phyloP scores from a whole-genome alignment of 208 protist species.

The Strigomonas culicis region DNA sequence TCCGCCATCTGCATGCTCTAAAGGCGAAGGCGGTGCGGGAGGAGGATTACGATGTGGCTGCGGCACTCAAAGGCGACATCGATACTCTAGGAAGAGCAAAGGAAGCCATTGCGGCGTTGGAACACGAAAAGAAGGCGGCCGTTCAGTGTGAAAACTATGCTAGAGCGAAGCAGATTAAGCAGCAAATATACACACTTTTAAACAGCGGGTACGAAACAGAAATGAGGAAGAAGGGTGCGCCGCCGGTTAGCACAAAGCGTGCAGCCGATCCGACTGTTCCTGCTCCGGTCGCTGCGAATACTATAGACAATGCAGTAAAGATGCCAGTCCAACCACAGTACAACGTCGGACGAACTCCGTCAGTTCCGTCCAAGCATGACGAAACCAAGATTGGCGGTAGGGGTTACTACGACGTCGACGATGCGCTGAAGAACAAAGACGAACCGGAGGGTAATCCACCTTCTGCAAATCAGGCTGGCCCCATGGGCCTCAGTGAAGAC shows the following conservation, averaged over 20 bases:
- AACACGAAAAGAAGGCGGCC: conserved; percentile 65
- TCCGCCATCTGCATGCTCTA: conserved; percentile 35
- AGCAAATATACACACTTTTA: conserved; percentile 61
- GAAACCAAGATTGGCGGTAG: conserved; percentile 56
- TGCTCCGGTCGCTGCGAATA: no score
- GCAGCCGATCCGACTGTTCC: no score
- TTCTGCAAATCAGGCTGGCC: no score
- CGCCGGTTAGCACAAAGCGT: no score
- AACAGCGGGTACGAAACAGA: conserved; percentile 19
- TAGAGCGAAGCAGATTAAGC: conserved; percentile 77
- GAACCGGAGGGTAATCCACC: not conserved
- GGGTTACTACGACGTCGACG: conserved; percentile 57
- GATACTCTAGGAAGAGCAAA: conserved; percentile 32
- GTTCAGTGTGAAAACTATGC: conserved; percentile 75
- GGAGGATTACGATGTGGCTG: conserved; percentile 89
- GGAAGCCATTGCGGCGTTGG: conserved; percentile 47
- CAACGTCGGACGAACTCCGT: not conserved
- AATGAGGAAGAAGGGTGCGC: not conserved
- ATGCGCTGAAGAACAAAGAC: conserved; percentile 7
- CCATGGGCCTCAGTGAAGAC: conserved; percentile 14
- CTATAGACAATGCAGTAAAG: no score
- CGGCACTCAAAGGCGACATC: conserved; percentile 62
- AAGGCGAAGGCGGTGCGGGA: conserved; percentile 74
- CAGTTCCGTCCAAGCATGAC: conserved; percentile 25
- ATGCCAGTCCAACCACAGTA: no score